Evolutionary conservation across 1,139 yeast genomes (phyloP), one percentile per base, ranked within the genome.

Genomic region (Kurtzmaniella natalensis): DNA sequence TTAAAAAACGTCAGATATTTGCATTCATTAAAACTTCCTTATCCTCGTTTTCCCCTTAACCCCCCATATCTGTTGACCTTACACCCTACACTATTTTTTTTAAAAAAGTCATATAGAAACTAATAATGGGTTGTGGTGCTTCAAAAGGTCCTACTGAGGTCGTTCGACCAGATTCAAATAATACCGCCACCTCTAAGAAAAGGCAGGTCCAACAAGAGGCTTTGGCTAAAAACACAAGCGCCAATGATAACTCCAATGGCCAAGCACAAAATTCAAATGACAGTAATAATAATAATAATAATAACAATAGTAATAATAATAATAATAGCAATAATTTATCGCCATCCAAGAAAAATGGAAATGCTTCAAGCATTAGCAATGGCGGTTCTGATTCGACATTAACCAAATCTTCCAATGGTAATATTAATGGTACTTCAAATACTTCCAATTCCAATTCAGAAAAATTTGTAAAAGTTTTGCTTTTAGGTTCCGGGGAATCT

Each of bases 401-500:
- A 5, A 15, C 4, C 32, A 5, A 19, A 14, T 6, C 28, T 6
- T 15, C 18, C n/a, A 30, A 18, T 28, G 10, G 22, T 22, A 29
- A 22, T 18, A 20, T 10, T n/a, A 14, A 16, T 18, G 14, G 7
- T n/a, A 18, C 17, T 18, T 24, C 33, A 16, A 18, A 16, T 14
- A 17, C 21, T 17, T 13, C 28, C 4, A 47, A 48, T 28, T 21
- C 17, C 6, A 20, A n/a, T 18, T 31, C 37, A 5, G 55, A 51
- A 16, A 64, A 66, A 38, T 78, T 74, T 42, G 74, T 80, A 22
- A 82, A 82, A 51, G 76, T 81, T 28, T 59, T 83, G 25, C 60
- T 83, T 28, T 59, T 83, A 35, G 94, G 94, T 6, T 78, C 89
- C 0, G 94, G 92, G 18, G 94, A 83, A 50, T 74, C 83, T 47